Percentiles rank a stretch among this genome's conserved stretches.
Evolutionary conservation across 352 stramenopile species (phyloP).

Genomic region (Globisporangium echinulatum): DNA sequence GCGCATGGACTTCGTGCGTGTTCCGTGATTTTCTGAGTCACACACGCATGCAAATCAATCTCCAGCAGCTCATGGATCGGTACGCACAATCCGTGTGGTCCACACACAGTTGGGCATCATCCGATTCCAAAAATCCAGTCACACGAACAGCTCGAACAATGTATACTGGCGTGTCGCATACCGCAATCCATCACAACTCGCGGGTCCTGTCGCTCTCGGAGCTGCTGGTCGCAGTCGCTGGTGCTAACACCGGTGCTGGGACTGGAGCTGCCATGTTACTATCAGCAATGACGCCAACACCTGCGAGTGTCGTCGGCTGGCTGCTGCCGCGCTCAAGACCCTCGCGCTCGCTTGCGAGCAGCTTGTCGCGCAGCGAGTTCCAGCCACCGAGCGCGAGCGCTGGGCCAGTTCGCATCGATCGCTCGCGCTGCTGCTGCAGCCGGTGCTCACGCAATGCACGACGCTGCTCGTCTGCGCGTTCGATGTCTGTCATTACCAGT

Average conservation of each 20-base stretch:
- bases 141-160: too few species aligned
- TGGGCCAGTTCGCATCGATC: conserved; percentile 5
- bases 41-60: too few species aligned
- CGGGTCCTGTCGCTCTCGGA: not conserved
- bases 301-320: conserved; percentile 6
- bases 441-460: not conserved
- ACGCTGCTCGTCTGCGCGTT: not conserved
- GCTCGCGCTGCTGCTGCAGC: not conserved
- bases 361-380: conserved; percentile 15
- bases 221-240: too few species aligned
- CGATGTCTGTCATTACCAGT: not conserved
- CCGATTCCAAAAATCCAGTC: too few species aligned
- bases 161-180: too few species aligned
- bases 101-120: too few species aligned
- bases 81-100: too few species aligned
- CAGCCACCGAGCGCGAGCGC: conserved; percentile 8
- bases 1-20: too few species aligned
- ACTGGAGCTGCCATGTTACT: too few species aligned
- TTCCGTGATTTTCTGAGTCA: too few species aligned
- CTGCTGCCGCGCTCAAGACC: not conserved
- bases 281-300: not conserved
- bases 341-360: conserved; percentile 15
- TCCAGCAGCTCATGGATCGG: too few species aligned
- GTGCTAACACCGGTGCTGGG: too few species aligned
- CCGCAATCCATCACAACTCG: not conserved